These are phyloP conservation scores for Periglandula ipomoeae DNA, from an alignment of 2,329 filamentous ascomycete genomes.

Conservation along the genomic window DNA sequence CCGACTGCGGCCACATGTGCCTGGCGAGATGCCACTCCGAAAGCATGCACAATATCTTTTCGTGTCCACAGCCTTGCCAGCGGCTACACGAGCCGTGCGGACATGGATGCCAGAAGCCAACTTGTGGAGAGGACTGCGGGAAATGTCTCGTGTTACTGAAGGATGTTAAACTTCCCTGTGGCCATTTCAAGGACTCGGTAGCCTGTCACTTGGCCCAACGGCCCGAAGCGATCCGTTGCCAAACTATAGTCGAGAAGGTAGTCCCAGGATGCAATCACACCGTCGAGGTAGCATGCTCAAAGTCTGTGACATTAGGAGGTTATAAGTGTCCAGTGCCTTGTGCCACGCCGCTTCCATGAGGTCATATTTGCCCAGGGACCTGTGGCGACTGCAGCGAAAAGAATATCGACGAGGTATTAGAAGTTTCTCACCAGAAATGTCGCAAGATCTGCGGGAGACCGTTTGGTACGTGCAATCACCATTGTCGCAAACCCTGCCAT, in stretches of 20 bases:
- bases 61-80: constrained; percentile 35
- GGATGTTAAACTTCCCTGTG: background rate
- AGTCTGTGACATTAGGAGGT: constrained; percentile 27
- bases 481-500: constrained; percentile 45
- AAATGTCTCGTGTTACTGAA: background rate
- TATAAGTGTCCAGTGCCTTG: constrained; percentile 45
- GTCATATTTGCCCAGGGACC: constrained; percentile 42
- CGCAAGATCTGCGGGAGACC: constrained; percentile 36
- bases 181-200: constrained; percentile 9
- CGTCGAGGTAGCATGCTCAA: constrained; percentile 38
- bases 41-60: constrained; percentile 34
- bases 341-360: constrained; percentile 39
- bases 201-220: constrained; percentile 35
- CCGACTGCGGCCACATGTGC: constrained; percentile 42
- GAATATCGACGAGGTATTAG: constrained; percentile 18
- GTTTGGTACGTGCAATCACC: constrained; percentile 47
- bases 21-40: constrained; percentile 37
- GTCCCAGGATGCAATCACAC: constrained; percentile 48
- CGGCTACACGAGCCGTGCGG: constrained; percentile 31
- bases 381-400: constrained; percentile 41
- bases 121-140: background rate
- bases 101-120: constrained; percentile 13
- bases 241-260: constrained; percentile 30
- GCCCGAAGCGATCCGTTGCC: constrained; percentile 38
- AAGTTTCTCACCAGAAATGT: constrained; percentile 38